Evolutionary conservation across 306 rosid species (phyloP), one percentile per base, ranked within the genome.

Genomic region (Dryas octopetala): DNA sequence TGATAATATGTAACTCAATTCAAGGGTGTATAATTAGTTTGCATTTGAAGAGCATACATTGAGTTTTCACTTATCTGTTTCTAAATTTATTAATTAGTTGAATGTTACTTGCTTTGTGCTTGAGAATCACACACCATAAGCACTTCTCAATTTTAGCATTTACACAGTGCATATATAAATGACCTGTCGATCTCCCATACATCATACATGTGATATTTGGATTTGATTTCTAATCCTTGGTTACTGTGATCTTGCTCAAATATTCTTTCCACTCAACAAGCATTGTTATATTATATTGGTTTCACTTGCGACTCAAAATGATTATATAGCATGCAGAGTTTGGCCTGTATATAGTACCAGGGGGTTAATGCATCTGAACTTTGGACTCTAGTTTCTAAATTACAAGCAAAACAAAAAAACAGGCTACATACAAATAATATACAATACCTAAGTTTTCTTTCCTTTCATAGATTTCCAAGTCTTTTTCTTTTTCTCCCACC

Each of bases 401-500:
- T 32, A 32, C 38, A 32, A 32, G 38, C 38, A 32, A 32, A 32
- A 32, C 38, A 32, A 32, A 32, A 32, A 32, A 32, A 32, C 2
- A 32, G 38, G 3, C 38, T 32, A 32, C 38, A 2, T 32, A 32
- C 38, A 32, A 1, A 23, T 23, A 23, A 23, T 23, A 23, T 23
- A 23, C 23, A 23, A 23, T 0, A 1, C 0, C 38, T 32, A 32
- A 2, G 38, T 32, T 32, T 32, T 32, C 38, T 32, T 63, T 66
- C 32, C 9, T 75, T 19, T 80, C 38, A 74, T 41, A 55, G 53
- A 75, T 78, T 70, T 88, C 88, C 82, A 79, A 23, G 79, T 65
- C 55, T 15, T 75, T 76, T 67, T 85, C 83, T 64, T 91, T 65
- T 58, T 91, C 85, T 68, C 77, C 88, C 86, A 88, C 79, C 82